A percentile compares a stretch with the other conserved stretches of the same genome.
phyloP scores from a whole-genome alignment of 257 asterid species.

The Solanum bulbocastanum region DNA sequence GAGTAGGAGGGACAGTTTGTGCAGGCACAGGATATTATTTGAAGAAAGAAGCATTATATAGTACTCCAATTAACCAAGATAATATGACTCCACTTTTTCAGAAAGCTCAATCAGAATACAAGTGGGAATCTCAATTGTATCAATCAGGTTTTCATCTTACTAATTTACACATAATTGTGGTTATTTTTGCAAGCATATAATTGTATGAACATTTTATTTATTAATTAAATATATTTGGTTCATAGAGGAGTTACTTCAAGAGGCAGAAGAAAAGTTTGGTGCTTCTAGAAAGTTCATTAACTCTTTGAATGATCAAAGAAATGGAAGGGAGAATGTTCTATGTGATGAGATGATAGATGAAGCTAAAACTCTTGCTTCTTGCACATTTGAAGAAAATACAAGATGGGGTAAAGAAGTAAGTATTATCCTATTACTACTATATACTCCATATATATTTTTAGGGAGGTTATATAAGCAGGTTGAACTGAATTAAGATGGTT shows the following conservation, averaged over 20 bases:
- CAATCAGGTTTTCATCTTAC: not conserved
- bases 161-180: not conserved
- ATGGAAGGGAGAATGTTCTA: not conserved
- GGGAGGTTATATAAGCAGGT: not conserved
- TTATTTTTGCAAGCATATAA: not conserved
- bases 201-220: not conserved
- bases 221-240: not conserved
- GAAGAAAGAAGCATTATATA: constrained; percentile 52
- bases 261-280: constrained; percentile 44
- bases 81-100: constrained; percentile 7
- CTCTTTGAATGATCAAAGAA: constrained; percentile 13
- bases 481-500: not conserved
- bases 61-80: constrained; percentile 44
- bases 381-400: constrained; percentile 59
- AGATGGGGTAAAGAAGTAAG: constrained; percentile 75
- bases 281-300: constrained; percentile 28
- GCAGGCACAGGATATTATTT: constrained; percentile 69
- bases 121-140: not conserved
- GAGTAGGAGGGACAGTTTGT: constrained; percentile 50
- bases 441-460: not conserved
- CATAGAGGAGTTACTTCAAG: constrained; percentile 37
- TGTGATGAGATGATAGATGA: constrained; percentile 32
- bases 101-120: not conserved
- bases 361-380: constrained; percentile 56
- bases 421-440: not conserved